phyloP scores from a whole-genome alignment of 148 eudicot species.

The Chenopodium suecicum region DNA sequence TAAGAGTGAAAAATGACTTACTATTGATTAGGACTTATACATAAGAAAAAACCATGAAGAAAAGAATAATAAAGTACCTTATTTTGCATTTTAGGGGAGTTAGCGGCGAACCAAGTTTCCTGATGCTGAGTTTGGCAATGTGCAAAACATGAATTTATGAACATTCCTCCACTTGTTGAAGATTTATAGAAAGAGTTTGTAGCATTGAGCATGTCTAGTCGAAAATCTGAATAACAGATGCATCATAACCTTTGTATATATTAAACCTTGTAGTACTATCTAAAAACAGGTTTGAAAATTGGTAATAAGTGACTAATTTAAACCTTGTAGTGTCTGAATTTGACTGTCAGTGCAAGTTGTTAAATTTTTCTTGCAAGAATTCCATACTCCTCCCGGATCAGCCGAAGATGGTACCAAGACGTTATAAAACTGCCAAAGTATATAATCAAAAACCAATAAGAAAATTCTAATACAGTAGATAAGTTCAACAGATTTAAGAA shows the following conservation, averaged over 20 bases:
- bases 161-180: constrained; percentile 77
- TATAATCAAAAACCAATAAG: background rate
- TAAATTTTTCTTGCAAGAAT: constrained; percentile 57
- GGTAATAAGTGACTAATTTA: too few species aligned
- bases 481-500: background rate
- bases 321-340: constrained; percentile 78
- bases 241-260: background rate
- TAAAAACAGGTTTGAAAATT: too few species aligned
- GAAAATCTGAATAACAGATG: constrained; percentile 45
- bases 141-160: constrained; percentile 87
- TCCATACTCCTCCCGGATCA: constrained; percentile 67
- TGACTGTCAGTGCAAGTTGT: constrained; percentile 52
- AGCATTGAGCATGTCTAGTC: constrained; percentile 64
- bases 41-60: background rate
- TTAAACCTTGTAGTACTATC: background rate
- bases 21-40: too few species aligned
- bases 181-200: constrained; percentile 41
- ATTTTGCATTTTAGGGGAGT: constrained; percentile 76
- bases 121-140: constrained; percentile 92
- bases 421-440: constrained; percentile 60
- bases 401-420: constrained; percentile 76
- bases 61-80: constrained; percentile 42
- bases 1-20: too few species aligned
- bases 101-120: constrained; percentile 70
- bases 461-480: background rate